Evolutionary conservation across 1,284 basidiomycete genomes (phyloP).

Genomic region (Fomitopsis palustris): DNA sequence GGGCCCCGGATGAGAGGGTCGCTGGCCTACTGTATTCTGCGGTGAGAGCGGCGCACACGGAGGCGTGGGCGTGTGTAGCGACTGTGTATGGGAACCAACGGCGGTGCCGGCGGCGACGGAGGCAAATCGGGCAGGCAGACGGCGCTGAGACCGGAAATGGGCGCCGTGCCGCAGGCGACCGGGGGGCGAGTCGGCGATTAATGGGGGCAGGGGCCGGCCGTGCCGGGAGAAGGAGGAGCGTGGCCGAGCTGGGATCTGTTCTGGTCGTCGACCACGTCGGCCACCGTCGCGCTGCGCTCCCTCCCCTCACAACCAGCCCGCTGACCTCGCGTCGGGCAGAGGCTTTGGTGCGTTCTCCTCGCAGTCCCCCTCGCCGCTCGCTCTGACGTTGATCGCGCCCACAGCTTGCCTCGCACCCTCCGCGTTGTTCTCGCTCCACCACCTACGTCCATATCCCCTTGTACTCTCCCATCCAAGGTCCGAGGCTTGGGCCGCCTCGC

Average conservation of each 20-base stretch:
- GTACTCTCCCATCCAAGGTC: not conserved
- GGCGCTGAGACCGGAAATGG: not conserved
- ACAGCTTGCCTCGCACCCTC: conserved; percentile 34
- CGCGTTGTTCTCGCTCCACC: conserved; percentile 32
- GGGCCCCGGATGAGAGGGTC: not conserved
- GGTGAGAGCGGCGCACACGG: not conserved
- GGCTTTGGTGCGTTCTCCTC: not conserved
- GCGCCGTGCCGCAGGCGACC: not conserved
- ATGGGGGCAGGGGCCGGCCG: not conserved
- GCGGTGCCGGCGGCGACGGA: not conserved
- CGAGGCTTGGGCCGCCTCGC: conserved; percentile 8
- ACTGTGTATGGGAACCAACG: not conserved
- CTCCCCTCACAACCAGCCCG: not conserved
- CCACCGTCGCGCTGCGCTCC: not conserved
- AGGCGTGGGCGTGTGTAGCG: not conserved
- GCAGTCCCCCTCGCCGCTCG: not conserved
- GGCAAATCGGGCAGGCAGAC: not conserved
- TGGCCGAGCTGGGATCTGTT: not conserved
- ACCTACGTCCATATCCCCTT: conserved; percentile 13
- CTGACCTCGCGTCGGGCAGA: not conserved
- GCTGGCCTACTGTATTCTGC: not conserved
- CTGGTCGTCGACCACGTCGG: conserved; percentile 3
- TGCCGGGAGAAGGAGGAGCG: not conserved
- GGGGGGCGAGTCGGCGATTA: not conserved
- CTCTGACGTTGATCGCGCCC: conserved; percentile 9